These are phyloP conservation scores for Coemansia sp. DNA, from an alignment of 192 early-diverging fungal species.

Conservation along the genomic window DNA sequence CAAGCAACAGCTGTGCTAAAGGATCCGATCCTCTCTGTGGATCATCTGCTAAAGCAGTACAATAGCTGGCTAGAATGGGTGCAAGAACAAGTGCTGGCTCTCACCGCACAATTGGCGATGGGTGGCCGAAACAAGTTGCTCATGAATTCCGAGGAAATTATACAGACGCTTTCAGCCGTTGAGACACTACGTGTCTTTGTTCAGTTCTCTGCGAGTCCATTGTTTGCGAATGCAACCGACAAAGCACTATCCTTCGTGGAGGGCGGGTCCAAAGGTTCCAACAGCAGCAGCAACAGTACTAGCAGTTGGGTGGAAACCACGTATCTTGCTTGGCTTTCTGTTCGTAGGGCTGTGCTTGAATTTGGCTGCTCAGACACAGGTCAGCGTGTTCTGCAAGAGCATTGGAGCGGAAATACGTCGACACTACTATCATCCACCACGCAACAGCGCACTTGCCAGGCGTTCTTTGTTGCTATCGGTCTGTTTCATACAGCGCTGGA, in stretches of 20 bases:
- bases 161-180: slow-evolving; percentile 10
- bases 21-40: not conserved
- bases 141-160: not conserved
- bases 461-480: not conserved
- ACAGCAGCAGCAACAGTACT: not conserved
- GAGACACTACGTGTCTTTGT: slow-evolving; percentile 28
- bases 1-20: not conserved
- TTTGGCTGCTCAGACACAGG: slow-evolving; percentile 9
- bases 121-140: not conserved
- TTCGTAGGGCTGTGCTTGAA: slow-evolving; percentile 14
- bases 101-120: slow-evolving; percentile 11
- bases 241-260: not conserved
- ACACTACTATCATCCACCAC: not conserved
- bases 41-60: slow-evolving; percentile 7
- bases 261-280: not conserved
- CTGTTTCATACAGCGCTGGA: slow-evolving; percentile 27
- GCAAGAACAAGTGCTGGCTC: not conserved
- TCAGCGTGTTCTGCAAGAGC: slow-evolving; percentile 9
- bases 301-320: slow-evolving; percentile 30
- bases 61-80: slow-evolving; percentile 16
- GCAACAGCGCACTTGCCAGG: not conserved
- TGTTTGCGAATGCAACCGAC: not conserved
- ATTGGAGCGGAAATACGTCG: slow-evolving; percentile 22
- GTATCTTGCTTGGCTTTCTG: slow-evolving; percentile 29
- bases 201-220: slow-evolving; percentile 6